These are phyloP conservation scores for Jamesozyma spencerorum DNA, from an alignment of 805 yeast species.

Conservation along the genomic window DNA sequence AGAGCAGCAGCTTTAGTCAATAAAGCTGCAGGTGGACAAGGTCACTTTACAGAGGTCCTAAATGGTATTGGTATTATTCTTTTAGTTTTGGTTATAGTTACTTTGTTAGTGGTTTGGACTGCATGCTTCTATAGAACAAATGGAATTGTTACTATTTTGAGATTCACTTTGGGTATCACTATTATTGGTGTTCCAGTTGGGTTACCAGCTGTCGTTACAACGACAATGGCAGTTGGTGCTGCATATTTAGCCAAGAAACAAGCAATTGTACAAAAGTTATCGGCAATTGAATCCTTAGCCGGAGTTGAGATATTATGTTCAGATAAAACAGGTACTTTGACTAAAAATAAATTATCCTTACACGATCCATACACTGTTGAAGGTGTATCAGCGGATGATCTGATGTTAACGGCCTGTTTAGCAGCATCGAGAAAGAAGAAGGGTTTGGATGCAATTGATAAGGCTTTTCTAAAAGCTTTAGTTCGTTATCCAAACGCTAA, in stretches of 20 bases:
- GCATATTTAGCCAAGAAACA: conserved; percentile 95
- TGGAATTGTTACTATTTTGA: conserved; percentile 74
- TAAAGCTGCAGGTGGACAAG: conserved; percentile 85
- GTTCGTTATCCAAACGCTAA: conserved; percentile 84
- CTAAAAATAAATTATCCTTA: conserved; percentile 91
- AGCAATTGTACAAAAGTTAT: conserved; percentile 92
- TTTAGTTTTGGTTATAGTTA: conserved; percentile 76
- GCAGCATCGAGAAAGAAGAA: conserved; percentile 97
- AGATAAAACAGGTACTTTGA: conserved; percentile 95
- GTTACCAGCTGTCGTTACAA: conserved; percentile 96
- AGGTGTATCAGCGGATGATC: conserved; percentile 92
- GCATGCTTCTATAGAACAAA: conserved; percentile 90
- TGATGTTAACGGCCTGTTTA: conserved; percentile 94
- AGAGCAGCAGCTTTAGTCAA: conserved; percentile 94
- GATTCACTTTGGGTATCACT: conserved; percentile 91
- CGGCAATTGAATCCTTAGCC: conserved; percentile 94
- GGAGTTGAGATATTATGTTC: conserved; percentile 98
- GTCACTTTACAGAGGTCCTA: conserved; percentile 95
- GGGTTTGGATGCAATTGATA: conserved; percentile 96
- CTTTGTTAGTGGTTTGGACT: conserved; percentile 83
- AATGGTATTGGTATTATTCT: conserved; percentile 94
- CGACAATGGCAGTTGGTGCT: conserved; percentile 99
- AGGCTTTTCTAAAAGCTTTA: conserved; percentile 89
- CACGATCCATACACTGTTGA: conserved; percentile 97
- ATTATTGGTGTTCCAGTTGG: conserved; percentile 98